Percentiles rank a stretch among this genome's conserved stretches.
Conservation (phyloP, 805 yeast genomes). For the Cyberlindnera petersonii region DNA sequence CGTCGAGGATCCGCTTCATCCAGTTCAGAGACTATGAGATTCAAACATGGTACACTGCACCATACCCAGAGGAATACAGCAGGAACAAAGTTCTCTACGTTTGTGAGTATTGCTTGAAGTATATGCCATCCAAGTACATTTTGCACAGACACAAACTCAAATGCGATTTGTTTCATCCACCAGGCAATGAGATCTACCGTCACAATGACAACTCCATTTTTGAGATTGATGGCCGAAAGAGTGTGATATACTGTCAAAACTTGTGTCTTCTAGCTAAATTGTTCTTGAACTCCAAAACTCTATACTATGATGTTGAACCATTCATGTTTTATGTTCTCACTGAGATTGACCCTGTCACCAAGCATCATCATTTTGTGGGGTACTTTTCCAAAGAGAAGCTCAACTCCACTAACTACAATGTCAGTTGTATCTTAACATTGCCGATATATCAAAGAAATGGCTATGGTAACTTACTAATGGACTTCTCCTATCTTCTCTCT, state of each 20-base stretch:
- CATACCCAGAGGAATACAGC: constrained; percentile 85
- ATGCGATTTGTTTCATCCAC: constrained; percentile 72
- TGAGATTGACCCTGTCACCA: constrained; percentile 46
- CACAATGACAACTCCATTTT: constrained; percentile 67
- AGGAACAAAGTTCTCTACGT: constrained; percentile 58
- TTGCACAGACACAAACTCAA: constrained; percentile 69
- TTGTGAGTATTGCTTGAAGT: constrained; percentile 82
- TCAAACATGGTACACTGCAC: constrained; percentile 89
- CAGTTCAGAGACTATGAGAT: constrained; percentile 72
- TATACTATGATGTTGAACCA: constrained; percentile 94
- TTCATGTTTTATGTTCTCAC: constrained; percentile 85
- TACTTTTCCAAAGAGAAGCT: constrained; percentile 86
- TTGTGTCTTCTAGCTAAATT: constrained; percentile 85
- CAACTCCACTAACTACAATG: constrained; percentile 71
- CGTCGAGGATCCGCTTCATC: constrained; percentile 41
- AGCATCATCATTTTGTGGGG: constrained; percentile 77
- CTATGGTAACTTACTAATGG: constrained; percentile 83
- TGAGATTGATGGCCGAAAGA: constrained; percentile 90
- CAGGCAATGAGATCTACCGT: constrained; percentile 88
- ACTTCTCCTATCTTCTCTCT: constrained; percentile 79
- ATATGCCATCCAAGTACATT: constrained; percentile 65
- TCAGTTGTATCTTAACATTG: constrained; percentile 85
- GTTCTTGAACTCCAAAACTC: constrained; percentile 84
- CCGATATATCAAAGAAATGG: constrained; percentile 88
- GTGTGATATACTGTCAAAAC: constrained; percentile 81